These are phyloP conservation scores for Penicillium sp. DNA, from an alignment of 2,329 filamentous ascomycete genomes.

Conservation along the genomic window DNA sequence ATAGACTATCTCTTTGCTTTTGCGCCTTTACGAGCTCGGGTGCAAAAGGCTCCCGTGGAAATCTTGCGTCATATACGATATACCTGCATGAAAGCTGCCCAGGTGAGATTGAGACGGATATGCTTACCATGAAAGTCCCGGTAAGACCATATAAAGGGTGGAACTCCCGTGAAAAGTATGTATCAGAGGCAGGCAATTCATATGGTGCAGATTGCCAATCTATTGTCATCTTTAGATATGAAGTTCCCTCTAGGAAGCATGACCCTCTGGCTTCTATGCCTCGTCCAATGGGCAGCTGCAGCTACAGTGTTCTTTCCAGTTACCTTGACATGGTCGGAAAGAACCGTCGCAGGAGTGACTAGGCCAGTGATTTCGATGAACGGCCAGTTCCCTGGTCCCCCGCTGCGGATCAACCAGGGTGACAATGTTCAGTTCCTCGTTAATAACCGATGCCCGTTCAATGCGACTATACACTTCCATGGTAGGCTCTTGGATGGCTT, in stretches of 20 bases:
- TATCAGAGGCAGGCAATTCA: neutral
- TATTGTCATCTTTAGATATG: constrained; percentile 1
- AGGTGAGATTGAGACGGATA: constrained; percentile 3
- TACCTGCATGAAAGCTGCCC: neutral
- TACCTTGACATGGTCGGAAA: constrained; percentile 26
- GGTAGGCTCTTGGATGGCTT: constrained; percentile 13
- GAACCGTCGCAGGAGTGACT: constrained; percentile 22
- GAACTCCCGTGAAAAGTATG: neutral
- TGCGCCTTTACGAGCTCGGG: neutral
- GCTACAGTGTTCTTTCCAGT: constrained; percentile 20
- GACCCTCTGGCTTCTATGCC: constrained; percentile 7
- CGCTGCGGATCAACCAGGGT: constrained; percentile 26
- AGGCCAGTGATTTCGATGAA: constrained; percentile 30
- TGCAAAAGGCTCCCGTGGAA: neutral
- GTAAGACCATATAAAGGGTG: neutral
- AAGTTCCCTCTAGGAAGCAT: neutral
- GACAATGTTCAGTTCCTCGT: constrained; percentile 32
- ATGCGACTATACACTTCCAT: constrained; percentile 33
- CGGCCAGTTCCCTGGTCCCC: constrained; percentile 30
- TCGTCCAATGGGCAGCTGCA: constrained; percentile 14
- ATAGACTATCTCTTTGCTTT: neutral
- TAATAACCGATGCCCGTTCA: constrained; percentile 29
- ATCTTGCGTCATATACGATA: neutral
- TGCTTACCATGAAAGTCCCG: neutral
- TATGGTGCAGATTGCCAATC: neutral